Evolutionary conservation across 2,329 filamentous ascomycete genomes (phyloP), one percentile per base, ranked within the genome.

Genomic region (Huntiella abstrusa): DNA sequence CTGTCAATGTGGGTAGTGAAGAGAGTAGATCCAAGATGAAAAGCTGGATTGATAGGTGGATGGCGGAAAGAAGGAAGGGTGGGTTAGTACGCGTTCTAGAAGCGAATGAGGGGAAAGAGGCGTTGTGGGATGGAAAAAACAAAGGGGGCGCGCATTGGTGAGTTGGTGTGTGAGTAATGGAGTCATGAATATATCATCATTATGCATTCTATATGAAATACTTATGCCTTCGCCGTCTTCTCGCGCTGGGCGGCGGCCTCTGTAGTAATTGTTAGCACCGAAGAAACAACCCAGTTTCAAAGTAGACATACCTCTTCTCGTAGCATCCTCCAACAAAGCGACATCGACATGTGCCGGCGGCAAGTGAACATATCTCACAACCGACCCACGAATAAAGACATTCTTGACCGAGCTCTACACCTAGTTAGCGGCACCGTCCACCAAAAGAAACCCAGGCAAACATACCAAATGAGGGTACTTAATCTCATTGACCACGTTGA

Each of bases 331-430:
- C 51, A 95, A 64, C 52, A 95, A 63, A 33, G 83, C 80, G 19
- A 86, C 80, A 59, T 95, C 87, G 35, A 95, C 86, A 38, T 83
- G 80, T 22, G 70, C 73, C 5, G 80, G 79, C 0, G 87, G 86
- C 43, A 95, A 67, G 61, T 95, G 84, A 43, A 95, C 85, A 58
- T 95, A 95, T 55, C 87, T 73, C 53, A 95, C 87, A 39, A 94
- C 87, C 48, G 83, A 92, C 32, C 87, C 87, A 56, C 87, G 75
- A 57, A 95, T 93, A 60, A 95, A 95, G 64, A 94, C 85, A 58
- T 93, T 94, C 68, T 92, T 93, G 53, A 94, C 86, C 13, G 85
- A 75, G 62, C 71, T 76, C 70, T 75, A 49, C 32, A 15, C n/a
- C 13, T 12, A 33, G 33, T 48, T 33, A 43, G 41, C 41, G 1